Base-by-base conservation (phyloP, 768 basidiomycete genomes). In the Trametes elegans region DNA sequence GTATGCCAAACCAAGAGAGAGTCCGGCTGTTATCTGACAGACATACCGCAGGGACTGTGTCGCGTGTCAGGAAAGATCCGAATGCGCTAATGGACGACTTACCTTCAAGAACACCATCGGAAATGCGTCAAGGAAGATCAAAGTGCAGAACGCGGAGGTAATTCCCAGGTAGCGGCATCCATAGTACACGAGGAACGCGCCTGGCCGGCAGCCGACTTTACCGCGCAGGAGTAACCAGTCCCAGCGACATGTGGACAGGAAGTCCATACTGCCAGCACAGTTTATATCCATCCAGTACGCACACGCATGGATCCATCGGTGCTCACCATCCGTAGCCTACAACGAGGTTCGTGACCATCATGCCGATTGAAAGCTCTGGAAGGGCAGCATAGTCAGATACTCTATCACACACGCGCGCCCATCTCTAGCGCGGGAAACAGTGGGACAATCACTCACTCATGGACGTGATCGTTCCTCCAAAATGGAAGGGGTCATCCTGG, bases 151-250 rank as follows among this genome's bases (percentile, higher is more conserved):
- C 16, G 49, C 40, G 21, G 57, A 49, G 2, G 45, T 27, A 5
- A 49, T 18, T n/a, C 51, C 32, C 28, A 58, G 7, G 40, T 58
- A 58, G 35, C 57, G 51, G 35, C 46, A 44, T 9, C 34, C 46
- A 18, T 44, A 43, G 24, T 58, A 58, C 31, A 53, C 3, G 9
- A 32, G 13, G 35, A 58, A 49, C 4, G 51, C 47, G 6, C 57
- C 47, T 0, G 41, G 26, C 6, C 57, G 32, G 41, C 57, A 53
- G 21, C 57, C 51, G 10, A 39, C 16, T 16, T 38, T 49, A 16
- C 47, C 46, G 7, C 40, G 23, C 3, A 45, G 13, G 27, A 58
- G 46, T 5, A 19, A 21, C 34, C 52, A 40, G 35, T 58, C 52
- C 41, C 43, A 58, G 21, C 26, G 27, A n/a, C 49, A 21, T 5